A percentile compares a stretch with the other conserved stretches of the same genome.
Conservation (phyloP, 176 grass and related monocot genomes). For the Eragrostis nindensis region DNA sequence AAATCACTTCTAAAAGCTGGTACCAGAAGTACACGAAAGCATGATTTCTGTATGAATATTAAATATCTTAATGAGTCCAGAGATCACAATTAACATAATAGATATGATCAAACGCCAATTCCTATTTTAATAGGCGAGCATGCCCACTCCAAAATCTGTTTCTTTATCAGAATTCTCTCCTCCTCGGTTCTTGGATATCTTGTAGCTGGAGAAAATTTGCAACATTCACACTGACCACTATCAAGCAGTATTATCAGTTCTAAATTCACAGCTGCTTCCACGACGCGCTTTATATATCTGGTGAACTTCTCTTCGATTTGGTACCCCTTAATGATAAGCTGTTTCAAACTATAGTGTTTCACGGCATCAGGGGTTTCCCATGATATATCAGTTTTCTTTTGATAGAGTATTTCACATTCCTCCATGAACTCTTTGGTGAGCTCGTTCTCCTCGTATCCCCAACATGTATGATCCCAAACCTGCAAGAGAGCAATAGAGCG, state of each 20-base stretch:
- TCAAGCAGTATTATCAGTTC: neutral
- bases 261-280: neutral
- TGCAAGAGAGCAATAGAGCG: neutral
- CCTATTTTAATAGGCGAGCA: neutral
- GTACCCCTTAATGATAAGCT: neutral
- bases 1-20: too few relatives aligned
- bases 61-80: too few relatives aligned
- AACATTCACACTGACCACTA: neutral
- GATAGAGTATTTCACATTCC: neutral
- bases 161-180: neutral
- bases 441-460: neutral
- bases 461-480: conserved; percentile 4
- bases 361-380: neutral
- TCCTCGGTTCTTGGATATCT: neutral
- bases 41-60: too few relatives aligned
- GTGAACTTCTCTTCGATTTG: neutral
- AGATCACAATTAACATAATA: too few relatives aligned
- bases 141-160: neutral
- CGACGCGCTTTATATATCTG: neutral
- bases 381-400: neutral
- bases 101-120: too few relatives aligned
- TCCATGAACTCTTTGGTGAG: neutral
- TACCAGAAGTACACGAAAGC: too few relatives aligned
- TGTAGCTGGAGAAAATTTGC: neutral
- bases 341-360: neutral